Percentiles rank a stretch among this genome's conserved stretches.
These are phyloP conservation scores for Cyclotella choctawhatcheeana DNA, from an alignment of 108 stramenopile species.

Conservation along the genomic window DNA sequence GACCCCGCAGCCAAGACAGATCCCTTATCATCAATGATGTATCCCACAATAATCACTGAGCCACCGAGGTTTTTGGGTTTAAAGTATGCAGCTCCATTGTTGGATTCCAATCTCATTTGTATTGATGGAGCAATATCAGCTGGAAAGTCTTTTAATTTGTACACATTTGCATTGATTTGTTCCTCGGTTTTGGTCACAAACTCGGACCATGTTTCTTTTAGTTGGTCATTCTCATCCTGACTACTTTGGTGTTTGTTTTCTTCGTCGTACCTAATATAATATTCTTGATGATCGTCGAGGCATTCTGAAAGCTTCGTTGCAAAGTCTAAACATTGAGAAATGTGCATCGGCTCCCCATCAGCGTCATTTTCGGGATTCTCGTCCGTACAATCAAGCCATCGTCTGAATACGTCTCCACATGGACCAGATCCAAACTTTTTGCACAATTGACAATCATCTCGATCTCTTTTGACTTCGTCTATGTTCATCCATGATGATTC, in stretches of 20 bases:
- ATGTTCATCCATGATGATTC: conserved; percentile 14
- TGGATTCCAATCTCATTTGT: conserved; percentile 34
- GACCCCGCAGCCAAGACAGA: conserved; percentile 58
- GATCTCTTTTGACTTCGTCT: conserved; percentile 16
- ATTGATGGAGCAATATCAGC: conserved; percentile 37
- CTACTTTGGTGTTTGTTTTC: conserved; percentile 11
- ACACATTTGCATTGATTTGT: conserved; percentile 25
- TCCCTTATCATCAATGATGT: conserved; percentile 48
- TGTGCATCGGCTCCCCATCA: conserved; percentile 45
- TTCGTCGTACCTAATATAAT: conserved; percentile 45
- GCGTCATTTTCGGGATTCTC: conserved; percentile 47
- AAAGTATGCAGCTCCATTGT: conserved; percentile 50
- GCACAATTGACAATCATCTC: conserved; percentile 63
- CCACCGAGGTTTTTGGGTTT: conserved; percentile 12
- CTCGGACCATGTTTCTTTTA: conserved; percentile 45
- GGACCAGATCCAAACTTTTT: conserved; percentile 60
- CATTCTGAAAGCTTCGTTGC: conserved; percentile 49
- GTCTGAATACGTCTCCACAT: conserved; percentile 51
- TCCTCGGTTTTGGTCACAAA: conserved; percentile 54
- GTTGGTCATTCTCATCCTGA: conserved; percentile 15
- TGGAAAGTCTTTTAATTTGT: conserved; percentile 39
- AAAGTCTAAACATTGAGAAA: conserved; percentile 39
- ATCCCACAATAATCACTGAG: conserved; percentile 47
- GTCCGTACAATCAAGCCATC: conserved; percentile 58
- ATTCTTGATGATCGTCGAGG: conserved; percentile 37